Evolutionary conservation across 495 filamentous ascomycete species (phyloP).

Genomic region (Penicillium turbatum): DNA sequence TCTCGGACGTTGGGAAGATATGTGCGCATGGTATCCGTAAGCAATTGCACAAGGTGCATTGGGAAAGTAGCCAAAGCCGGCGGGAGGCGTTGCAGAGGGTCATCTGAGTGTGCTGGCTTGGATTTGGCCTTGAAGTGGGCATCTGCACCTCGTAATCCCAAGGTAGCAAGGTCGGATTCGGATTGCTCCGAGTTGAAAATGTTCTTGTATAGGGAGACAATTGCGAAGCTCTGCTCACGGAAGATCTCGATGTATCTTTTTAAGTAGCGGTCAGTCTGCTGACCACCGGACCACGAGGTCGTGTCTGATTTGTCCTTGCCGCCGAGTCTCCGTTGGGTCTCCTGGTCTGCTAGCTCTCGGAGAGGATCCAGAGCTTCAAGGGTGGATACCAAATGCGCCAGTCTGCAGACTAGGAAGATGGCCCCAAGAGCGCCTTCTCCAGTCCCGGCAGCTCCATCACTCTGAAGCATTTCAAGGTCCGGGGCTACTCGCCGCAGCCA

Average conservation of each 20-base stretch:
- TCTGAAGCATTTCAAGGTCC: constrained; percentile 56
- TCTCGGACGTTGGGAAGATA: constrained; percentile 87
- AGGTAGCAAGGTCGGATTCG: constrained; percentile 30
- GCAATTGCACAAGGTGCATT: constrained; percentile 74
- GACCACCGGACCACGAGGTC: constrained; percentile 64
- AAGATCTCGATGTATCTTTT: constrained; percentile 98
- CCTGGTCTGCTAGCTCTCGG: constrained; percentile 84
- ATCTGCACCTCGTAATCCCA: constrained; percentile 34
- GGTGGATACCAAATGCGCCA: constrained; percentile 73
- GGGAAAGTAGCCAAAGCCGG: constrained; percentile 80
- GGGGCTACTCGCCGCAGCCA: constrained; percentile 87
- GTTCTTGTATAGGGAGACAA: constrained; percentile 84
- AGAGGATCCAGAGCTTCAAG: constrained; percentile 83
- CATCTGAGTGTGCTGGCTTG: constrained; percentile 30
- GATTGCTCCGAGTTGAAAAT: constrained; percentile 66
- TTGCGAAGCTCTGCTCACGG: constrained; percentile 94
- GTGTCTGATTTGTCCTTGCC: constrained; percentile 24
- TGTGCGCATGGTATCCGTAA: constrained; percentile 68
- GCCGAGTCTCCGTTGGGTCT: constrained; percentile 49
- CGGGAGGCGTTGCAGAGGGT: constrained; percentile 66
- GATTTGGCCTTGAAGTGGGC: constrained; percentile 27
- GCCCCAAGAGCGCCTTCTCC: constrained; percentile 67
- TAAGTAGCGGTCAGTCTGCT: constrained; percentile 90
- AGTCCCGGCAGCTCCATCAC: constrained; percentile 39
- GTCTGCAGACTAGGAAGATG: constrained; percentile 81